These are phyloP conservation scores for Leishmania tropica DNA, from an alignment of 208 protist species.

Conservation along the genomic window DNA sequence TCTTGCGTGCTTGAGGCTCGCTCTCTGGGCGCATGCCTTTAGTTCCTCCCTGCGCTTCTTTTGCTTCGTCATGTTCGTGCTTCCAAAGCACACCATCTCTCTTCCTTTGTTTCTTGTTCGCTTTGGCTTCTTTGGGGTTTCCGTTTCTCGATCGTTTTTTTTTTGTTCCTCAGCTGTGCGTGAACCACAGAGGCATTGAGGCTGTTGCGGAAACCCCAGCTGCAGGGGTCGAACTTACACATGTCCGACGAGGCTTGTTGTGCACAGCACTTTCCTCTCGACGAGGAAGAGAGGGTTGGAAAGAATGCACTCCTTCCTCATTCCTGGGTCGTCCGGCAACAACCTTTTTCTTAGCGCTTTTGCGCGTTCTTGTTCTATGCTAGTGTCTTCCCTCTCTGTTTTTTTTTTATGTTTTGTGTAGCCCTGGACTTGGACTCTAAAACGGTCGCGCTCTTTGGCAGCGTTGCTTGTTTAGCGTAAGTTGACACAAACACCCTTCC, in stretches of 20 bases:
- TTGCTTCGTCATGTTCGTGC: not conserved
- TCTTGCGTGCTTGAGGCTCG: too few species aligned
- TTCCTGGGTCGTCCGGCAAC: not conserved
- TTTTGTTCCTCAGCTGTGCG: not conserved
- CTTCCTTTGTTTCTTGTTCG: not conserved
- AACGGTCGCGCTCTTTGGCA: not conserved
- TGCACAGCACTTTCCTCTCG: not conserved
- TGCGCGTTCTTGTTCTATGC: not conserved
- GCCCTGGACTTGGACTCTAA: not conserved
- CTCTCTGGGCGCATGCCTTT: too few species aligned
- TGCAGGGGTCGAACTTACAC: not conserved
- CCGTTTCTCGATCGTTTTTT: conserved; percentile 2
- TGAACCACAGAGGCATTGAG: not conserved
- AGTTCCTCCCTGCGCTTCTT: not conserved
- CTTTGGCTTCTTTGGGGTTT: not conserved
- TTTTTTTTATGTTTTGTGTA: not conserved
- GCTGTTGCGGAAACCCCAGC: not conserved
- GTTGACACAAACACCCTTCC: not conserved
- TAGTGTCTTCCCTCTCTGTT: not conserved
- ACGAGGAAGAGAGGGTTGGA: not conserved
- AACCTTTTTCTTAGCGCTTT: not conserved
- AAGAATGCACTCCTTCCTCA: not conserved
- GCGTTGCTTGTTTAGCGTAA: not conserved
- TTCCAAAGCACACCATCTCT: not conserved
- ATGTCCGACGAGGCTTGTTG: not conserved